These are phyloP conservation scores for Falciphora oryzae DNA, from an alignment of 2,329 filamentous ascomycete species.

Conservation along the genomic window DNA sequence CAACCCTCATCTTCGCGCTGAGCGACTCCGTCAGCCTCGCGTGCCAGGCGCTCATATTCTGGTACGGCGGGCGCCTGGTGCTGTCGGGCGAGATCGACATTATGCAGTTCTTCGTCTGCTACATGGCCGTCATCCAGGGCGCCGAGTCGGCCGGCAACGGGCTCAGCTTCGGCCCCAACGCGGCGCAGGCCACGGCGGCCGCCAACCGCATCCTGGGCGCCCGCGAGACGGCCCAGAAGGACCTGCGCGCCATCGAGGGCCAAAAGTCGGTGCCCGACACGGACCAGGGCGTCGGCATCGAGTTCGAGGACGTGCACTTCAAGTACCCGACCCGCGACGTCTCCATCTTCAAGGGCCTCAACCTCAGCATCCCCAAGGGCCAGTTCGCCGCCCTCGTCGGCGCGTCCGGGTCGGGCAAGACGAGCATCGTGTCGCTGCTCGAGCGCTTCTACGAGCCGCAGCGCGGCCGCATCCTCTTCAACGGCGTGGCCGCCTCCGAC, in stretches of 20 bases:
- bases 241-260: slow-evolving; percentile 24
- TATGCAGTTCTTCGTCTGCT: slow-evolving; percentile 49
- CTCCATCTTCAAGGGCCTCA: slow-evolving; percentile 54
- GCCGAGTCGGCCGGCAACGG: slow-evolving; percentile 62
- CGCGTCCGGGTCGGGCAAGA: slow-evolving; percentile 63
- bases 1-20: slow-evolving; percentile 61
- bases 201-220: slow-evolving; percentile 54
- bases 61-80: slow-evolving; percentile 59
- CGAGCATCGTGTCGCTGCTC: slow-evolving; percentile 60
- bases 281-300: slow-evolving; percentile 48
- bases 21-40: slow-evolving; percentile 61
- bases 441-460: slow-evolving; percentile 67
- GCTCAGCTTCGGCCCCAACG: slow-evolving; percentile 61
- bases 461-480: slow-evolving; percentile 58
- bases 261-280: slow-evolving; percentile 34
- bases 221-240: slow-evolving; percentile 36
- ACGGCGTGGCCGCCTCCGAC: slow-evolving; percentile 52
- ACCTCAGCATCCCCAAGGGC: slow-evolving; percentile 59
- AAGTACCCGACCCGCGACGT: slow-evolving; percentile 53
- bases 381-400: slow-evolving; percentile 68
- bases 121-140: slow-evolving; percentile 62
- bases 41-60: slow-evolving; percentile 59
- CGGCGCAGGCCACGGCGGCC: slow-evolving; percentile 52
- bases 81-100: slow-evolving; percentile 37
- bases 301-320: slow-evolving; percentile 52